A percentile compares a stretch with the other conserved stretches of the same genome.
phyloP scores from a whole-genome alignment of 352 stramenopile species.

The Pythium folliculosum region DNA sequence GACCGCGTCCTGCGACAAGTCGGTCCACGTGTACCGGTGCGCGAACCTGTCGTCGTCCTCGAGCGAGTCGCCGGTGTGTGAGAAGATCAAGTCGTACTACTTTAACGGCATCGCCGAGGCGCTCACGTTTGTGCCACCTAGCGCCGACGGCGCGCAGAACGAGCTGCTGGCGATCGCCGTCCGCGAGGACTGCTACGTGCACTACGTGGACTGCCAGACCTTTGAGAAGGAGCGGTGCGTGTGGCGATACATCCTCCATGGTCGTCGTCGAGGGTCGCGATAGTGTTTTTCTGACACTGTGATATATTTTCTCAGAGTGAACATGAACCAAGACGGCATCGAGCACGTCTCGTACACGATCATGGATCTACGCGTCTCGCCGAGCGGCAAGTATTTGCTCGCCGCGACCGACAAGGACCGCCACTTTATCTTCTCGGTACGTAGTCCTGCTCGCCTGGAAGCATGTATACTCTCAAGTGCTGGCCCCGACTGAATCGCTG shows the following conservation, averaged over 20 bases:
- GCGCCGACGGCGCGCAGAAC: conserved; percentile 4
- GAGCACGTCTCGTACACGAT: conserved; percentile 89
- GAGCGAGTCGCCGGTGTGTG: conserved; percentile 25
- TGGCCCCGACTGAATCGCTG: not conserved
- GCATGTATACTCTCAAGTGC: not conserved
- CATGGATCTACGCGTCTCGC: conserved; percentile 77
- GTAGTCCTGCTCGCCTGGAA: not conserved
- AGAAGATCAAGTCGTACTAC: conserved; percentile 83
- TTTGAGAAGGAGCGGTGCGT: conserved; percentile 79
- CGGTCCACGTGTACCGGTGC: conserved; percentile 68
- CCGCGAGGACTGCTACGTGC: conserved; percentile 82
- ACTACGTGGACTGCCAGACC: conserved; percentile 79
- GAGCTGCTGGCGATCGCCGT: conserved; percentile 69
- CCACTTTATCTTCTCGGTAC: conserved; percentile 77
- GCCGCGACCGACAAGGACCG: conserved; percentile 81
- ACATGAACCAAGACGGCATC: conserved; percentile 86
- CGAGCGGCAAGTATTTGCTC: conserved; percentile 75
- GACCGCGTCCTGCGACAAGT: conserved; percentile 76
- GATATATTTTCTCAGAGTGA: conserved; percentile 42
- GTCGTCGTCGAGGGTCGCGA: not conserved
- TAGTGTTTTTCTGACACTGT: conserved; percentile 2
- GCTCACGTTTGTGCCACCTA: conserved; percentile 50
- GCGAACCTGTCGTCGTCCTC: conserved; percentile 24
- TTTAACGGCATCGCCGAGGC: conserved; percentile 84
- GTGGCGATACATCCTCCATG: not conserved